A percentile compares a stretch with the other conserved stretches of the same genome.
Evolutionary conservation across 2,329 filamentous ascomycete species (phyloP).

Genomic region (Hymenoscyphus occultus): DNA sequence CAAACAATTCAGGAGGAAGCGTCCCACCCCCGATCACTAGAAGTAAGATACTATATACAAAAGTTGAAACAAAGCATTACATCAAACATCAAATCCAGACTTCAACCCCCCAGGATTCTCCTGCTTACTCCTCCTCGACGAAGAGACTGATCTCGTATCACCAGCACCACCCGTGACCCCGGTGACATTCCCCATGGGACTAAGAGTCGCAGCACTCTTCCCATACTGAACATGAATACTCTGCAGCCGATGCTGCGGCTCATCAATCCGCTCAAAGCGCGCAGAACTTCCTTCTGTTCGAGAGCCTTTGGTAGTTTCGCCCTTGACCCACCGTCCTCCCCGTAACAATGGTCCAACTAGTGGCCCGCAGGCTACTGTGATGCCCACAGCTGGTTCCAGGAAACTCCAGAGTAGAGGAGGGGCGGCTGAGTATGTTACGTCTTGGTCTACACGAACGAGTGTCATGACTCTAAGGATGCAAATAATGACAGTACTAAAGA

Average conservation of each 20-base stretch:
- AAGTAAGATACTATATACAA: not conserved
- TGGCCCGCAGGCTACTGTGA: conserved; percentile 15
- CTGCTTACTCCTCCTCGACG: not conserved
- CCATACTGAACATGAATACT: not conserved
- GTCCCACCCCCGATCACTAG: not conserved
- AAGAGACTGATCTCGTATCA: not conserved
- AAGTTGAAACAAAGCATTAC: not conserved
- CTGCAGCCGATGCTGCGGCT: not conserved
- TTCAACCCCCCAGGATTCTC: not conserved
- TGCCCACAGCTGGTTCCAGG: conserved; percentile 12
- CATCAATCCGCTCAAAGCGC: not conserved
- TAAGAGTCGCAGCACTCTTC: not conserved
- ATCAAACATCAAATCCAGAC: not conserved
- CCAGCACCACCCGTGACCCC: not conserved
- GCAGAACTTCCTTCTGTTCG: not conserved
- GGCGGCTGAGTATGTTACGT: conserved; percentile 11
- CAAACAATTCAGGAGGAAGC: too few species aligned
- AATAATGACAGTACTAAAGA: conserved; percentile 10
- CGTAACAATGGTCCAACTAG: conserved; percentile 11
- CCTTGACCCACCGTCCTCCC: not conserved
- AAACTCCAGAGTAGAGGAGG: conserved; percentile 12
- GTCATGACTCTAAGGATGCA: conserved; percentile 9
- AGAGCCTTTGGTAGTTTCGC: not conserved
- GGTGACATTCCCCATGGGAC: not conserved
- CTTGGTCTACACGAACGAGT: conserved; percentile 4